Conservation (phyloP, 805 yeast genomes). For the Metschnikowia baotianmanensis region DNA sequence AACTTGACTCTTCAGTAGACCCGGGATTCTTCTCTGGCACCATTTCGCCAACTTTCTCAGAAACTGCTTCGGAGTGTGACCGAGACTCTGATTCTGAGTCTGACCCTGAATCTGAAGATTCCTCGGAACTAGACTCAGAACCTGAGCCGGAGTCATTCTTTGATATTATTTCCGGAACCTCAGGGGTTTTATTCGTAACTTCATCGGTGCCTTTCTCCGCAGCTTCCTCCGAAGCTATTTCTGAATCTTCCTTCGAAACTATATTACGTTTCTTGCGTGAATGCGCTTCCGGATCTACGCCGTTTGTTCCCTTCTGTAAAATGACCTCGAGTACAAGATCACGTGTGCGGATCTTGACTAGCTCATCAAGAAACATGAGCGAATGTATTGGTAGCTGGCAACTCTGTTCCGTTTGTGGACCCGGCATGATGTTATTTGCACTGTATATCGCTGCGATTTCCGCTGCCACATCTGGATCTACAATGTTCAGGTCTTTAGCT, state of each 20-base stretch:
- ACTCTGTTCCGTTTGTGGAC: neutral
- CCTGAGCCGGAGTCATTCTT: no score
- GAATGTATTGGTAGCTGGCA: slow-evolving; percentile 13
- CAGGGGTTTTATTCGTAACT: no score
- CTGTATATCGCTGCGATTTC: slow-evolving; percentile 8
- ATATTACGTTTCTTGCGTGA: neutral
- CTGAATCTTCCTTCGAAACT: slow-evolving; percentile 1
- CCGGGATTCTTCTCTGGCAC: no score
- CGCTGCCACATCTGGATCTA: slow-evolving; percentile 3
- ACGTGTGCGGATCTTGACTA: slow-evolving; percentile 16
- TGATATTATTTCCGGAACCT: no score
- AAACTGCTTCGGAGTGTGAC: neutral
- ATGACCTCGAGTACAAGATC: slow-evolving; percentile 18
- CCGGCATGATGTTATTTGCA: slow-evolving; percentile 11
- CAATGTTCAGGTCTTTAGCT: neutral
- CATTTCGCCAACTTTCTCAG: no score
- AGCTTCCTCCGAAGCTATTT: neutral
- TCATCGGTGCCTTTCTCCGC: no score
- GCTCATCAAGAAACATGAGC: slow-evolving; percentile 21
- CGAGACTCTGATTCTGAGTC: no score
- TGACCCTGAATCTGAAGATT: no score
- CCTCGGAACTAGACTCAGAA: no score
- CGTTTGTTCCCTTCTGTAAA: slow-evolving; percentile 11
- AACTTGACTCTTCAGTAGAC: no score
- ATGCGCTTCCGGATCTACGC: neutral